A percentile compares a stretch with the other conserved stretches of the same genome.
phyloP scores from a whole-genome alignment of 768 basidiomycete species.

The Boletus reticulatus region DNA sequence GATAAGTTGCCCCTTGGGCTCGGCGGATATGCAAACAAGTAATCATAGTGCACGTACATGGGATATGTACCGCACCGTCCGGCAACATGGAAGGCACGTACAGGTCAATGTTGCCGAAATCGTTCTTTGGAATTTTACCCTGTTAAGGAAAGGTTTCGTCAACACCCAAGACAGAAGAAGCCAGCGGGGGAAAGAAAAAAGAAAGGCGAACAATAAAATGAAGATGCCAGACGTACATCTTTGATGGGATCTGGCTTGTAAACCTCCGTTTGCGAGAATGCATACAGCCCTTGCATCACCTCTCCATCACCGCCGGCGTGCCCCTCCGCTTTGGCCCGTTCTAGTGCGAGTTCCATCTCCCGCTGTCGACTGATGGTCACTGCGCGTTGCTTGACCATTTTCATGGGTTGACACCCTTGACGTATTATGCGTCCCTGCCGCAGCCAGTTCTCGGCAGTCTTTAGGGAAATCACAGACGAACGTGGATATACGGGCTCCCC shows the following conservation, averaged over 20 bases:
- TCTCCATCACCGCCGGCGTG: slow-evolving; percentile 45
- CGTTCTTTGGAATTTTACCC: slow-evolving; percentile 93
- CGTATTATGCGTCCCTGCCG: slow-evolving; percentile 74
- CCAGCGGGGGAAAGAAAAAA: not conserved
- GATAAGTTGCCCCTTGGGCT: slow-evolving; percentile 12
- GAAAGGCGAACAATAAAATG: slow-evolving; percentile 1
- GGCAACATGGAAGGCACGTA: slow-evolving; percentile 97
- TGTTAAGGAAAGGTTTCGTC: slow-evolving; percentile 31
- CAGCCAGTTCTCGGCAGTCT: slow-evolving; percentile 95
- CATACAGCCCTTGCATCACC: slow-evolving; percentile 85
- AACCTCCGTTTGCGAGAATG: slow-evolving; percentile 77
- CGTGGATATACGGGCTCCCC: slow-evolving; percentile 92
- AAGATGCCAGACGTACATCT: slow-evolving; percentile 73
- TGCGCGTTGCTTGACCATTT: slow-evolving; percentile 83
- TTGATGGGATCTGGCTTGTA: slow-evolving; percentile 79
- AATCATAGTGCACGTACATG: slow-evolving; percentile 58
- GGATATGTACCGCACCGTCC: slow-evolving; percentile 78
- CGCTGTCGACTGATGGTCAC: slow-evolving; percentile 77
- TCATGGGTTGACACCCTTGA: slow-evolving; percentile 79
- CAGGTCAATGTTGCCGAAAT: slow-evolving; percentile 95
- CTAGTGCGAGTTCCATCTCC: slow-evolving; percentile 60
- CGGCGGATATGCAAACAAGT: slow-evolving; percentile 11
- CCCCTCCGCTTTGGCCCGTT: slow-evolving; percentile 37
- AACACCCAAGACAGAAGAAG: not conserved
- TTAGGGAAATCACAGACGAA: slow-evolving; percentile 77